phyloP scores from a whole-genome alignment of 345 rosid genomes.

The Eucalyptus marginata region DNA sequence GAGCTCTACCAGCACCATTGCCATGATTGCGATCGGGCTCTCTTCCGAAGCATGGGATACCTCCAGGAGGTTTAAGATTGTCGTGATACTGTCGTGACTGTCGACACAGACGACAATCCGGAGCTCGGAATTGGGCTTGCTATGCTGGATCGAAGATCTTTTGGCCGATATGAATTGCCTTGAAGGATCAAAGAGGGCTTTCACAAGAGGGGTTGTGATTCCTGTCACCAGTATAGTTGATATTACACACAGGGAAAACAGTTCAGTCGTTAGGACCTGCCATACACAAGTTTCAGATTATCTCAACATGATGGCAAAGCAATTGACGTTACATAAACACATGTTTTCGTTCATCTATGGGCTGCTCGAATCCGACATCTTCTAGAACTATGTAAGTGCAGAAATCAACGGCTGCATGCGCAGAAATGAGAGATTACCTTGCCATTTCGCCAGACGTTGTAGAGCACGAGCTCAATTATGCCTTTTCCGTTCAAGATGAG shows the following conservation, averaged over 20 bases:
- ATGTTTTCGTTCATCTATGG: neutral
- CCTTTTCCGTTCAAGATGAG: constrained; percentile 23
- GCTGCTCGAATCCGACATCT: neutral
- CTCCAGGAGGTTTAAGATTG: constrained; percentile 16
- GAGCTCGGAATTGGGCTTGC: constrained; percentile 3
- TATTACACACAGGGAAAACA: neutral
- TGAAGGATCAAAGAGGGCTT: constrained; percentile 5
- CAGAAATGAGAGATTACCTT: neutral
- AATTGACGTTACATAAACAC: neutral
- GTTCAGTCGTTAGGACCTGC: constrained; percentile 6
- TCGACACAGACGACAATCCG: constrained; percentile 22
- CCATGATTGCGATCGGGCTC: constrained; percentile 7
- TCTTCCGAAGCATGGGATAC: neutral
- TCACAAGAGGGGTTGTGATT: constrained; percentile 3
- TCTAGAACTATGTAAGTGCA: neutral
- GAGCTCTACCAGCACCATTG: constrained; percentile 21
- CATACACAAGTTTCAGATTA: neutral
- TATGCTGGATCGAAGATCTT: constrained; percentile 14
- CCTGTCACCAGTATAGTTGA: constrained; percentile 5
- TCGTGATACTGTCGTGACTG: constrained; percentile 5
- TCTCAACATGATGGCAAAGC: neutral
- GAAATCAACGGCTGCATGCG: neutral
- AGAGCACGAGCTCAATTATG: constrained; percentile 11
- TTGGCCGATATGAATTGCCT: constrained; percentile 10
- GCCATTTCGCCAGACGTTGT: neutral